phyloP scores from a whole-genome alignment of 2,329 filamentous ascomycete genomes.

The Talaromyces sp. region DNA sequence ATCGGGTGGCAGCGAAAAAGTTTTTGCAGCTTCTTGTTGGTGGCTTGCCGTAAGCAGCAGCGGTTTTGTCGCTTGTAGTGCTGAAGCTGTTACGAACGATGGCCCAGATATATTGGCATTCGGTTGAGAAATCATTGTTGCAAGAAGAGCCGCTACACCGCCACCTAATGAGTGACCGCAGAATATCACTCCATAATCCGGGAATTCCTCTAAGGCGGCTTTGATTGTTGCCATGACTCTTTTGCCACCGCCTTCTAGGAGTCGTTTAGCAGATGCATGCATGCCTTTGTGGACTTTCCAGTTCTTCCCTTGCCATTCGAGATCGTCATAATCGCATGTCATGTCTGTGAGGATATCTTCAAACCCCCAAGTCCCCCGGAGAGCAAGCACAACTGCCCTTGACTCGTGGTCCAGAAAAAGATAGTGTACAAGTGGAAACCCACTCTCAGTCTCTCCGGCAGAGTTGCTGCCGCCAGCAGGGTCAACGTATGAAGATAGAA shows the following conservation, averaged over 20 bases:
- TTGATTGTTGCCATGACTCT: constrained; percentile 64
- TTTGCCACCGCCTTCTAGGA: constrained; percentile 66
- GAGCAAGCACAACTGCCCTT: constrained; percentile 68
- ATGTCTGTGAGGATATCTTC: constrained; percentile 71
- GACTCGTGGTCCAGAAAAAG: constrained; percentile 69
- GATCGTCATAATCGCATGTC: constrained; percentile 68
- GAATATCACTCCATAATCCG: constrained; percentile 66
- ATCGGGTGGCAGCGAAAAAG: constrained; percentile 59
- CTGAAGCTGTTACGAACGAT: constrained; percentile 60
- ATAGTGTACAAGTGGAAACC: constrained; percentile 70
- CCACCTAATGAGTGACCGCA: constrained; percentile 69
- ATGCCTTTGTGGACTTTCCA: constrained; percentile 74
- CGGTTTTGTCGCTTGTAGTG: constrained; percentile 35
- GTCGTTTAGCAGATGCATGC: constrained; percentile 65
- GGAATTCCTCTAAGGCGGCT: constrained; percentile 63
- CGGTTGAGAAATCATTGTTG: constrained; percentile 68
- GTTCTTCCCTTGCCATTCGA: constrained; percentile 55
- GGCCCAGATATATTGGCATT: constrained; percentile 48
- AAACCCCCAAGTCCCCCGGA: constrained; percentile 68
- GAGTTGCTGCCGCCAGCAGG: constrained; percentile 64
- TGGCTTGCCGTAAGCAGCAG: constrained; percentile 34
- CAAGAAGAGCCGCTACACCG: constrained; percentile 66
- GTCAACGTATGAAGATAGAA: constrained; percentile 69
- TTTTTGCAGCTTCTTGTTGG: constrained; percentile 23
- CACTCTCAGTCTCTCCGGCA: constrained; percentile 62